phyloP scores from a whole-genome alignment of 2,329 filamentous ascomycete genomes.

The Albifimbria verrucaria region DNA sequence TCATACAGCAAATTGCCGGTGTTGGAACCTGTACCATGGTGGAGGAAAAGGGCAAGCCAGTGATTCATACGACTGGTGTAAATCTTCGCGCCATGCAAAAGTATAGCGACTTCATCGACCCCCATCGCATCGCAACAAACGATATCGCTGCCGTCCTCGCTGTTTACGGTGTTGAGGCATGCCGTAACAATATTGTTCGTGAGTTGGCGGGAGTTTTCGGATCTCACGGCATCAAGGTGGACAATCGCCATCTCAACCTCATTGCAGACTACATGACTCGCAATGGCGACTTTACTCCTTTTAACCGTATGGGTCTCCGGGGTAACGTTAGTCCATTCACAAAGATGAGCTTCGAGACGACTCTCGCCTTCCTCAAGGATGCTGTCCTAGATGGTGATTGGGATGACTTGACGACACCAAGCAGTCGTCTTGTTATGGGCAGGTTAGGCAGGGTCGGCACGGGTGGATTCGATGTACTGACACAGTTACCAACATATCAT shows the following conservation, averaged over 20 bases:
- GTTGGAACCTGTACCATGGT: slow-evolving; percentile 71
- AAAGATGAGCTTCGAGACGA: slow-evolving; percentile 99
- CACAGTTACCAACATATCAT: slow-evolving; percentile 53
- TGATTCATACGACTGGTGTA: slow-evolving; percentile 77
- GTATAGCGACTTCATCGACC: slow-evolving; percentile 80
- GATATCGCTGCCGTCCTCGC: slow-evolving; percentile 82
- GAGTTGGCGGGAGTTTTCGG: slow-evolving; percentile 85
- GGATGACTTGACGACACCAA: slow-evolving; percentile 84
- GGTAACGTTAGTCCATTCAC: slow-evolving; percentile 87
- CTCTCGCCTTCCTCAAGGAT: slow-evolving; percentile 87
- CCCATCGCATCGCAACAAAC: slow-evolving; percentile 84
- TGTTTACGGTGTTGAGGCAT: slow-evolving; percentile 91
- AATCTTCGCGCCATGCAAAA: slow-evolving; percentile 91
- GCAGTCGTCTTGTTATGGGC: slow-evolving; percentile 84
- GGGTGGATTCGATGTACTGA: slow-evolving; percentile 85
- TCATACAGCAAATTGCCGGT: slow-evolving; percentile 82
- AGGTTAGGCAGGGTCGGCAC: slow-evolving; percentile 81
- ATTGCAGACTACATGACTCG: slow-evolving; percentile 99
- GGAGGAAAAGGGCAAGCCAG: slow-evolving; percentile 49
- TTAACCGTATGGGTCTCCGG: slow-evolving; percentile 85
- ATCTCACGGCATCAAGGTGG: slow-evolving; percentile 87
- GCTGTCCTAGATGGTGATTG: slow-evolving; percentile 86
- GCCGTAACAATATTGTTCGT: slow-evolving; percentile 78
- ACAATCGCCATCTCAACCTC: slow-evolving; percentile 87
- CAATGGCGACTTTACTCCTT: slow-evolving; percentile 81